phyloP scores from a whole-genome alignment of 148 eudicot species.

The Chenopodium quinoa region DNA sequence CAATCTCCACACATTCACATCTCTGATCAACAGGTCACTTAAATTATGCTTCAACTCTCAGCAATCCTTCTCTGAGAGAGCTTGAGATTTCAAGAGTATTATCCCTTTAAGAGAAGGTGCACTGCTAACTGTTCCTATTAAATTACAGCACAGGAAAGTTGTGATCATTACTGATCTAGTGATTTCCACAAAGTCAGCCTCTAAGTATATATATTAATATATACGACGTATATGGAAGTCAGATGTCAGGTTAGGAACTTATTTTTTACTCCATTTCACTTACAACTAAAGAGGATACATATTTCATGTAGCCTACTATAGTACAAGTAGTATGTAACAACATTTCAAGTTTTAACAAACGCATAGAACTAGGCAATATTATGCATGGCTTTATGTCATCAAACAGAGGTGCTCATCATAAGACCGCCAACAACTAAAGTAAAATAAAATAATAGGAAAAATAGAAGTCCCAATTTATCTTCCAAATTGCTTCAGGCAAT shows the following conservation, averaged over 20 bases:
- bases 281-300: neutral
- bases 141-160: neutral
- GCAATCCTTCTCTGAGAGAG: neutral
- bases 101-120: neutral
- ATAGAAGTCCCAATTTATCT: neutral
- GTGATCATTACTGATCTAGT: neutral
- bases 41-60: neutral
- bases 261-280: neutral
- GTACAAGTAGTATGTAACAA: neutral
- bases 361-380: neutral
- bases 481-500: neutral
- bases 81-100: too few species aligned
- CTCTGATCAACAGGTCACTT: neutral
- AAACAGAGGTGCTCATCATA: neutral
- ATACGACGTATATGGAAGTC: too few species aligned
- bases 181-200: neutral
- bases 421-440: neutral
- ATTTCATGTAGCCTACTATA: neutral
- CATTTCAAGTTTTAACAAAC: neutral
- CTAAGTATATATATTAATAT: neutral
- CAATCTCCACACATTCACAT: neutral
- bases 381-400: neutral
- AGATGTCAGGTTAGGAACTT: too few species aligned
- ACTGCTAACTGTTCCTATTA: neutral
- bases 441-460: neutral